These are phyloP conservation scores for Amanita molliuscula DNA, from an alignment of 768 basidiomycete species.

Conservation along the genomic window DNA sequence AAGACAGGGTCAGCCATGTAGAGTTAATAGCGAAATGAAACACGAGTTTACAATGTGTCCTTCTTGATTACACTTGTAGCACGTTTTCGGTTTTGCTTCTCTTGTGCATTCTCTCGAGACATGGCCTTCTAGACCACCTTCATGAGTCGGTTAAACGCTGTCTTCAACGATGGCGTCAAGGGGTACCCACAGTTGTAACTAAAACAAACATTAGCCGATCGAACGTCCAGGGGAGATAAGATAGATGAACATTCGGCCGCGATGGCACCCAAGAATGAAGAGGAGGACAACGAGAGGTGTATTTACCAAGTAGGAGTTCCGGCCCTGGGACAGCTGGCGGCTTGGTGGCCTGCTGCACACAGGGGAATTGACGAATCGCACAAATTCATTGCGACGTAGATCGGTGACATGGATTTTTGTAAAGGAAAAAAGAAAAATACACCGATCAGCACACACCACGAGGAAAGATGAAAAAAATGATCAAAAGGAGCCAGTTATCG, in stretches of 20 bases:
- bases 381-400: background rate
- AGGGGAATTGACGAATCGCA: background rate
- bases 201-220: background rate
- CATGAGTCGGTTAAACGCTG: background rate
- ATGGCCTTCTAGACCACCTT: conserved; percentile 73
- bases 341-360: conserved; percentile 73
- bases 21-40: background rate
- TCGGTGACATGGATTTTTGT: conserved; percentile 6
- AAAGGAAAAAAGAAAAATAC: conserved; percentile 26
- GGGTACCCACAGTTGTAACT: conserved; percentile 69
- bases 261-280: no score
- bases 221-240: background rate
- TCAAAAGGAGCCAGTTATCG: background rate
- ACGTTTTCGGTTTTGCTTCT: conserved; percentile 74
- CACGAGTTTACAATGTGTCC: conserved; percentile 63
- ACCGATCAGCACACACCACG: conserved; percentile 19
- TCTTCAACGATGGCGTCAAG: background rate
- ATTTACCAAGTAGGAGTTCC: conserved; percentile 82
- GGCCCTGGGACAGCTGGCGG: conserved; percentile 74
- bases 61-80: conserved; percentile 79
- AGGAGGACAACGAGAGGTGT: conserved; percentile 12
- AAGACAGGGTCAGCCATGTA: conserved; percentile 3
- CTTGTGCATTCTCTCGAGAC: conserved; percentile 77
- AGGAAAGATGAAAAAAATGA: conserved; percentile 2
- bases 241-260: background rate